These are phyloP conservation scores for Tilletiopsis washingtonensis DNA, from an alignment of 1,284 basidiomycete species.

Conservation along the genomic window DNA sequence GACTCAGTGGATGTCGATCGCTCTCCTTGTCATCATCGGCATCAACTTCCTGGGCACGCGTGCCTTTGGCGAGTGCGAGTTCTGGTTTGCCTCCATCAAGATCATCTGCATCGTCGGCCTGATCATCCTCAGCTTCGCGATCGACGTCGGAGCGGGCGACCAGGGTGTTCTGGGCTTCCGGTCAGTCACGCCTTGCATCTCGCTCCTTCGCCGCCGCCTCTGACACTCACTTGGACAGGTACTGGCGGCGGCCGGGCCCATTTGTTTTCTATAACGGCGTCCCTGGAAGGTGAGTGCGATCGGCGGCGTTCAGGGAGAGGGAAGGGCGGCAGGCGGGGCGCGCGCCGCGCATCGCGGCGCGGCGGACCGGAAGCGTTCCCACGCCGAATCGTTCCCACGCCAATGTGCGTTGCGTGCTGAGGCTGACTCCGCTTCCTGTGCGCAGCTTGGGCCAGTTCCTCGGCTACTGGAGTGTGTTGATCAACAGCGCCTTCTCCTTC, in stretches of 20 bases:
- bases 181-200: no score
- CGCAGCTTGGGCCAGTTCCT: slow-evolving; percentile 53
- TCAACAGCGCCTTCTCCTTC: slow-evolving; percentile 69
- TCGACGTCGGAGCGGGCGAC: slow-evolving; percentile 33
- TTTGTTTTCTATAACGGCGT: slow-evolving; percentile 41
- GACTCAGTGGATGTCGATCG: slow-evolving; percentile 64
- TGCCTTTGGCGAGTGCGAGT: slow-evolving; percentile 46
- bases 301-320: no score
- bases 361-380: no score
- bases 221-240: no score
- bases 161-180: slow-evolving; percentile 15
- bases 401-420: no score
- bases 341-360: no score
- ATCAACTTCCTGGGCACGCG: slow-evolving; percentile 65
- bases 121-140: slow-evolving; percentile 37
- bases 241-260: slow-evolving; percentile 49
- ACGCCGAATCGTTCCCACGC: no score
- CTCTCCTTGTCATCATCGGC: slow-evolving; percentile 61
- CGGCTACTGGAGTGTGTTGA: slow-evolving; percentile 45
- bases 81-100: slow-evolving; percentile 50
- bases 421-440: no score
- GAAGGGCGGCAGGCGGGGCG: no score
- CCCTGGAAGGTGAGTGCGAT: no score
- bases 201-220: no score
- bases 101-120: slow-evolving; percentile 41